Evolutionary conservation across 495 filamentous ascomycete species (phyloP).

Genomic region (Tuber aestivum): DNA sequence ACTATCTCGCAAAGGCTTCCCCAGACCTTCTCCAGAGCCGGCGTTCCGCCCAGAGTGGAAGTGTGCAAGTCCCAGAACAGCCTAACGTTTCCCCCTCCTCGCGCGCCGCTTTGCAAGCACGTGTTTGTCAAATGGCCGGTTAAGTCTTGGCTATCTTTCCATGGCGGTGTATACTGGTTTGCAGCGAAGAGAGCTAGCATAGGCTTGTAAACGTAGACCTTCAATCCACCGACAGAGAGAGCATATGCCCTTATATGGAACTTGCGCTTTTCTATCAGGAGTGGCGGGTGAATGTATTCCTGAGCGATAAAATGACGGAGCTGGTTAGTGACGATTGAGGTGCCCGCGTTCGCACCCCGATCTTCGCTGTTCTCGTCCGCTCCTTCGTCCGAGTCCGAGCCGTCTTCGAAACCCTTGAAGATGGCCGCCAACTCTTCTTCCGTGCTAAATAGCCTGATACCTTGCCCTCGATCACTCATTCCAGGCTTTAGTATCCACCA

Average conservation of each 20-base stretch:
- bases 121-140: slow-evolving; percentile 85
- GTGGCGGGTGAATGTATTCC: slow-evolving; percentile 86
- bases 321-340: slow-evolving; percentile 71
- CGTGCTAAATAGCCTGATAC: slow-evolving; percentile 78
- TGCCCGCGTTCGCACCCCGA: slow-evolving; percentile 16
- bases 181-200: slow-evolving; percentile 92
- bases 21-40: slow-evolving; percentile 50
- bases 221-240: slow-evolving; percentile 66
- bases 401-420: slow-evolving; percentile 78
- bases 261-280: slow-evolving; percentile 72
- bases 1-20: slow-evolving; percentile 67
- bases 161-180: slow-evolving; percentile 54
- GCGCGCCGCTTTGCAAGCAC: slow-evolving; percentile 67
- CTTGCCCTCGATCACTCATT: slow-evolving; percentile 94
- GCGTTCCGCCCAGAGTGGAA: slow-evolving; percentile 9
- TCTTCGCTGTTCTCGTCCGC: slow-evolving; percentile 37
- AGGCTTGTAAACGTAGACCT: slow-evolving; percentile 77
- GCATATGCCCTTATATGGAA: slow-evolving; percentile 95
- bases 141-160: slow-evolving; percentile 52
- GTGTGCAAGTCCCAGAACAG: slow-evolving; percentile 63
- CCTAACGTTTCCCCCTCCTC: slow-evolving; percentile 58
- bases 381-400: slow-evolving; percentile 57
- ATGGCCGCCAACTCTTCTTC: slow-evolving; percentile 73
- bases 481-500: slow-evolving; percentile 99
- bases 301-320: slow-evolving; percentile 94